A percentile compares a stretch with the other conserved stretches of the same genome.
These are phyloP conservation scores for Apophysomyces variabilis DNA, from an alignment of 371 early-diverging fungal species.

Conservation along the genomic window DNA sequence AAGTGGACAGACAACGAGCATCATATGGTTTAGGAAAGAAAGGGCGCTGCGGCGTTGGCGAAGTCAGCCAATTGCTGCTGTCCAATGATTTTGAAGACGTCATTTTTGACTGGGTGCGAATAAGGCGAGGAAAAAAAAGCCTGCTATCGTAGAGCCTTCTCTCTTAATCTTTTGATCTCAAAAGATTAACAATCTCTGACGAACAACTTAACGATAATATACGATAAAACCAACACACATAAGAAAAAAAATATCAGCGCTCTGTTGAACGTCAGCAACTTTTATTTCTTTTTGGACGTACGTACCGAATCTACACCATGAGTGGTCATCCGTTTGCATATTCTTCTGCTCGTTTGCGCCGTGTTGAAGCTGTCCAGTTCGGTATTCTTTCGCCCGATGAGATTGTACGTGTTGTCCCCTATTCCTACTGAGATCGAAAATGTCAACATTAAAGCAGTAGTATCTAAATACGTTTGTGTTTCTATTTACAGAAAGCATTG, in stretches of 20 bases:
- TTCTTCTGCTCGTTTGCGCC: conserved; percentile 91
- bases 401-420: conserved; percentile 71
- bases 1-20: too few species aligned
- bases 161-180: conserved; percentile 9
- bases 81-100: too few species aligned
- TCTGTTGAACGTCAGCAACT: conserved; percentile 9
- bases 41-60: too few species aligned
- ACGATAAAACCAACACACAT: conserved; percentile 7
- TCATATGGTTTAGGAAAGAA: too few species aligned
- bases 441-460: conserved; percentile 7
- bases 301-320: conserved; percentile 31
- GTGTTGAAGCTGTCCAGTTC: conserved; percentile 93
- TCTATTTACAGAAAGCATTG: conserved; percentile 83
- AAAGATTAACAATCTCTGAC: conserved; percentile 5
- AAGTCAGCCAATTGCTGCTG: too few species aligned
- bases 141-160: too few species aligned
- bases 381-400: conserved; percentile 96
- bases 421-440: conserved; percentile 10
- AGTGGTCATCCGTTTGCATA: conserved; percentile 69
- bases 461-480: conserved; percentile 20
- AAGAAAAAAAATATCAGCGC: conserved; percentile 9
- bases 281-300: conserved; percentile 3
- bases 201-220: conserved; percentile 9
- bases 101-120: too few species aligned
- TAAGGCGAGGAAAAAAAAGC: too few species aligned